phyloP scores from a whole-genome alignment of 129 eudicot species.

The Oenanthe sinensis region DNA sequence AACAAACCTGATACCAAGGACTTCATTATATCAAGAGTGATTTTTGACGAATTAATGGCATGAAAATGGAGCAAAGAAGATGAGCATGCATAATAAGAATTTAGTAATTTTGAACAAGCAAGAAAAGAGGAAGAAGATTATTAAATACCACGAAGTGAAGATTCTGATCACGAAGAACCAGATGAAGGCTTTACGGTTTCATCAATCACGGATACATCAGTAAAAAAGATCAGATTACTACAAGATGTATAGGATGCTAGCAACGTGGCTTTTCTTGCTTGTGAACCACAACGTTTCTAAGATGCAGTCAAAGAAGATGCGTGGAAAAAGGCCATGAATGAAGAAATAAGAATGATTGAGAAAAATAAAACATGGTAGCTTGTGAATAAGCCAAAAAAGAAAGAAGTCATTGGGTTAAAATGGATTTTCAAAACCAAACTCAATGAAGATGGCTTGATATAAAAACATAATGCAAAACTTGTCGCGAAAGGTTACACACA shows the following conservation, averaged over 20 bases:
- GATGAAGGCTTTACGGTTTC: background rate
- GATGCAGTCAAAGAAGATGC: background rate
- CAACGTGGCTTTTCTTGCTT: background rate
- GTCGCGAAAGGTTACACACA: background rate
- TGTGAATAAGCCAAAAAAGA: background rate
- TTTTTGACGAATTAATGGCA: background rate
- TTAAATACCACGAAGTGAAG: background rate
- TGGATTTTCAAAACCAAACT: background rate
- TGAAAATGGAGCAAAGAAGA: background rate
- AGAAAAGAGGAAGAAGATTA: background rate
- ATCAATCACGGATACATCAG: background rate
- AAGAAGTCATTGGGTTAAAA: background rate
- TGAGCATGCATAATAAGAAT: background rate
- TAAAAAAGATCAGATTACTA: background rate
- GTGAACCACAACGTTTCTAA: background rate
- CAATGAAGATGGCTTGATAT: background rate
- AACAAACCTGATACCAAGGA: background rate
- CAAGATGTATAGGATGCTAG: background rate
- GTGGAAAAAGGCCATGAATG: background rate
- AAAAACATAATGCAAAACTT: background rate
- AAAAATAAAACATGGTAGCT: background rate
- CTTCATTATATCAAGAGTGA: background rate
- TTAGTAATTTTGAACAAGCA: background rate
- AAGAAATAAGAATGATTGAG: too few species aligned
- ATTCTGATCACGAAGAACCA: background rate